Base-by-base conservation (phyloP, 1,284 basidiomycete species). In the Leccinum fallax region DNA sequence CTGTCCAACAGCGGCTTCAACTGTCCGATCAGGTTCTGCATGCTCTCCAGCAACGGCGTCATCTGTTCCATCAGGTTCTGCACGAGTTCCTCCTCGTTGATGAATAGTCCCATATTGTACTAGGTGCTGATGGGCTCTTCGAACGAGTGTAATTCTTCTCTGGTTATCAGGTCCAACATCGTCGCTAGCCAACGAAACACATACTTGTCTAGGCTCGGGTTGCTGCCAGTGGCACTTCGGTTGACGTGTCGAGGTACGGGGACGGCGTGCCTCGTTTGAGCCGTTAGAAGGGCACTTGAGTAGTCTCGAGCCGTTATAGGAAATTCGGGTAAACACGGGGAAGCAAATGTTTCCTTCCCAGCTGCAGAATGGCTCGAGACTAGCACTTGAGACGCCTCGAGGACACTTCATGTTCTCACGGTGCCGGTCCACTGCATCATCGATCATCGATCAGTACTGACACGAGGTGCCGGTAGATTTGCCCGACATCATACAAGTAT, bases 71-170 rank as follows among this genome's bases (percentile, higher is more conserved):
- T 36, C 34, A 36, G 34, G 34, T 15, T 36, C 13, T 36, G 34
- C 34, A 65, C 68, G 0, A 73, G 43, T 58, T 62, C 62, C 3
- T 63, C 53, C 46, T 71, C 70, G 54, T 72, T 55, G 10, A 73
- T n/a, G 5, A 71, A 49, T 3, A 72, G 15, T 4, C 65, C 71
- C 69, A 71, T 71, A 71, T 71, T 30, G 4, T 36, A 36, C 5
- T 16, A 38, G 36, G 36, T 30, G 15, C 32, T 28, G n/a, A 32
- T 26, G 24, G 13, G 11, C 13, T 9, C n/a, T 36, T 21, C n/a
- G 28, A 46, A 19, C 16, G 48, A 36, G 6, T 36, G 13, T 15
- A 36, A 36, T 36, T 43, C 26, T 53, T 24, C 38, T 34, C 38
- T 30, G 32, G 28, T 49, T 38, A 53, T 54, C 55, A 60, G 53